Percentiles rank a stretch among this genome's conserved stretches.
These are phyloP conservation scores for Sporisorium graminicola DNA, from an alignment of 1,284 basidiomycete genomes.

Conservation along the genomic window DNA sequence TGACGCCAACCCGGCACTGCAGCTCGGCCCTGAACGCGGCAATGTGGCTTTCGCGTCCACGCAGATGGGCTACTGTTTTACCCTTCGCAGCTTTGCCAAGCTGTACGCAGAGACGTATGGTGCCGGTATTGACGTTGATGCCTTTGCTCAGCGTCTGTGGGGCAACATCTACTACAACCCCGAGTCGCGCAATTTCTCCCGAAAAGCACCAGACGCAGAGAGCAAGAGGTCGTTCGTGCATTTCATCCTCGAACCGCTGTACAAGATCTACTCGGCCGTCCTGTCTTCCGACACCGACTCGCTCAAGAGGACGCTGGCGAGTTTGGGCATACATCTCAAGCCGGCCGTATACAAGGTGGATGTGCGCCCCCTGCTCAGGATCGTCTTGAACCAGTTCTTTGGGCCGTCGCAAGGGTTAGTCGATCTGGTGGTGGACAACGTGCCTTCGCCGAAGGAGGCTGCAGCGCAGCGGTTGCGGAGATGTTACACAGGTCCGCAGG, in stretches of 20 bases:
- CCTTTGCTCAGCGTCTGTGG: constrained; percentile 88
- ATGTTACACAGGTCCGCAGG: constrained; percentile 51
- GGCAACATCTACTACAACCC: constrained; percentile 95
- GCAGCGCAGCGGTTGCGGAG: constrained; percentile 78
- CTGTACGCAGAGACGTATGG: constrained; percentile 92
- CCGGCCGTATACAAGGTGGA: constrained; percentile 98
- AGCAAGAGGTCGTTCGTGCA: constrained; percentile 90
- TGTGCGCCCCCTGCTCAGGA: constrained; percentile 91
- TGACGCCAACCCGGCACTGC: constrained; percentile 85
- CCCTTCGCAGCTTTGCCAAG: constrained; percentile 90
- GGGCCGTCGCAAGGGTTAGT: constrained; percentile 85
- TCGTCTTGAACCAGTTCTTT: constrained; percentile 94
- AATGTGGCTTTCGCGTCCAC: constrained; percentile 98
- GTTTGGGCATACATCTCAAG: constrained; percentile 87
- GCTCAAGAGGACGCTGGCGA: constrained; percentile 83
- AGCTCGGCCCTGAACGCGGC: constrained; percentile 91
- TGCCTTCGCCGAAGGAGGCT: constrained; percentile 84
- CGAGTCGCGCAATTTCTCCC: constrained; percentile 85
- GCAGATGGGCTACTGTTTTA: constrained; percentile 98
- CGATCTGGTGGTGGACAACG: constrained; percentile 89
- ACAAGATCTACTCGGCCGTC: constrained; percentile 95
- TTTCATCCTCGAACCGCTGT: constrained; percentile 95
- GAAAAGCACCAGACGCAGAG: constrained; percentile 85
- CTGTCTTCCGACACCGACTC: constrained; percentile 89
- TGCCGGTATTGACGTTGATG: constrained; percentile 73